These are phyloP conservation scores for Arthrobotrys megalospora DNA, from an alignment of 2,329 filamentous ascomycete species.

Conservation along the genomic window DNA sequence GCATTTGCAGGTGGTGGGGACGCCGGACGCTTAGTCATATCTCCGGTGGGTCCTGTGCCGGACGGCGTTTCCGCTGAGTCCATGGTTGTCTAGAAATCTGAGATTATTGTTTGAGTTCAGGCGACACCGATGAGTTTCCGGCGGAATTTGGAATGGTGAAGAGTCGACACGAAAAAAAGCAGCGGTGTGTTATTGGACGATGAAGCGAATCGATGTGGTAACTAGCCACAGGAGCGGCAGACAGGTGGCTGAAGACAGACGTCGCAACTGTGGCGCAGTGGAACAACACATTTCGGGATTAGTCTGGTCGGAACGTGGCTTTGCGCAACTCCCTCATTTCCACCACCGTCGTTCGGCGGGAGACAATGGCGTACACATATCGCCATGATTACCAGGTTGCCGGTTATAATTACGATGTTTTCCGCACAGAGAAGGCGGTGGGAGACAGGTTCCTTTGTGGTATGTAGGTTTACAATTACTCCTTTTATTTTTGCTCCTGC, in stretches of 20 bases:
- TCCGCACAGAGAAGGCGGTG: constrained; percentile 5
- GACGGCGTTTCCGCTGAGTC: constrained; percentile 52
- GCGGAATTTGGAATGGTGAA: constrained; percentile 28
- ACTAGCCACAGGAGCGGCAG: constrained; percentile 38
- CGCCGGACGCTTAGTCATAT: constrained; percentile 43
- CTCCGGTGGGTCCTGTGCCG: constrained; percentile 32
- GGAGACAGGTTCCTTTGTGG: not conserved
- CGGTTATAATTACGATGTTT: constrained; percentile 3
- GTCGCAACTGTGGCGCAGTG: constrained; percentile 38
- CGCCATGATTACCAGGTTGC: constrained; percentile 36
- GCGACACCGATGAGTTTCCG: constrained; percentile 33
- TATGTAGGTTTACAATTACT: constrained; percentile 23
- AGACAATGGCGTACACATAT: constrained; percentile 50
- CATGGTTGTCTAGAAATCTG: constrained; percentile 25
- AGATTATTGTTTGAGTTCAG: constrained; percentile 37
- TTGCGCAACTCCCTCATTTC: constrained; percentile 52
- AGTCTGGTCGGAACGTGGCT: constrained; percentile 40
- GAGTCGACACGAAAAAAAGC: constrained; percentile 30
- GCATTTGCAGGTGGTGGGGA: constrained; percentile 29
- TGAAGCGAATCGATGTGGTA: constrained; percentile 36
- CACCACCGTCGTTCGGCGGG: constrained; percentile 44
- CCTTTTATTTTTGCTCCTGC: not conserved
- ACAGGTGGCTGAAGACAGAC: constrained; percentile 37
- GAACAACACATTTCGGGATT: constrained; percentile 37
- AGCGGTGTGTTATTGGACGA: constrained; percentile 32